A percentile compares a stretch with the other conserved stretches of the same genome.
Conservation (phyloP, 352 stramenopile genomes). For the Phytophthora megakarya region DNA sequence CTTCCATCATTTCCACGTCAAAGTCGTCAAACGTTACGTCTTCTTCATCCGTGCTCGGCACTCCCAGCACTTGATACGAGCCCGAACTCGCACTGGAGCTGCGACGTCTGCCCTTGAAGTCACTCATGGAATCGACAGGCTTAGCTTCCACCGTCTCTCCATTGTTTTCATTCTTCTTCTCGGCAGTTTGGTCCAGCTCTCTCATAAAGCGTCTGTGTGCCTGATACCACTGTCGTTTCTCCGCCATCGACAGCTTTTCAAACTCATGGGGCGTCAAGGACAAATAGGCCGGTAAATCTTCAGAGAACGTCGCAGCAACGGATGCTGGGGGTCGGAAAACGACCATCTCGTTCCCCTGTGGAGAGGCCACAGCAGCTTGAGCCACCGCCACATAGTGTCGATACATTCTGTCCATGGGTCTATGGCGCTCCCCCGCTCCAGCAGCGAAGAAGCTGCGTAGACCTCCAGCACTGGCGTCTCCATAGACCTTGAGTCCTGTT, state of each 20-base stretch:
- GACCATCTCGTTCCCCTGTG: conserved; percentile 45
- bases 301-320: conserved; percentile 11
- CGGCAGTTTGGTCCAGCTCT: conserved; percentile 27
- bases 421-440: conserved; percentile 31
- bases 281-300: conserved; percentile 48
- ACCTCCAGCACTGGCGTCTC: conserved; percentile 26
- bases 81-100: conserved; percentile 41
- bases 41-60: conserved; percentile 40
- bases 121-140: conserved; percentile 3
- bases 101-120: conserved; percentile 8
- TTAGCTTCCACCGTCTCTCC: conserved; percentile 28
- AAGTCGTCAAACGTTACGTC: conserved; percentile 21
- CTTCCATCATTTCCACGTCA: conserved; percentile 58
- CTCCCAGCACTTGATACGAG: conserved; percentile 45
- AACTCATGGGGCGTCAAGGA: conserved; percentile 53
- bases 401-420: conserved; percentile 67
- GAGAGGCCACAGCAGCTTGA: conserved; percentile 31
- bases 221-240: conserved; percentile 50
- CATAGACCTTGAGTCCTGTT: conserved; percentile 42
- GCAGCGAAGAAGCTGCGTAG: conserved; percentile 55
- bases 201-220: conserved; percentile 36
- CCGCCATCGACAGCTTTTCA: conserved; percentile 41
- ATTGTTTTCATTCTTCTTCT: conserved; percentile 14
- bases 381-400: conserved; percentile 64
- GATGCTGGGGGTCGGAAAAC: conserved; percentile 35